Evolutionary conservation across 2,329 filamentous ascomycete genomes (phyloP), one percentile per base, ranked within the genome.

Genomic region (Alternaria atra): DNA sequence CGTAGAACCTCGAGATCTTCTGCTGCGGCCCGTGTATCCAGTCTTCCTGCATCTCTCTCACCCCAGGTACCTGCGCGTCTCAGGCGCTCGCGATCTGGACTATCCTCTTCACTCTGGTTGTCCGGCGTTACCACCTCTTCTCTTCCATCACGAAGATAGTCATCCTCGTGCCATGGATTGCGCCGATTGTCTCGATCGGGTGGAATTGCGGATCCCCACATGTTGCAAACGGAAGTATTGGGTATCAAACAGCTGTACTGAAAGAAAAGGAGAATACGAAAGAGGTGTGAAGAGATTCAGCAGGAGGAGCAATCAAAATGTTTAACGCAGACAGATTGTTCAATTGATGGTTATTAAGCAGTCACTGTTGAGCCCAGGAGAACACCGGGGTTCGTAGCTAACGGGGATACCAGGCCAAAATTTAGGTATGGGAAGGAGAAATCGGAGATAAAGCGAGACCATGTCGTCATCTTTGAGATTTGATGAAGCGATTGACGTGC

Each of bases 1-100:
- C 84, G 80, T 73, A 90, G 82, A 42, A 84, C 82, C 65, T 88
- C 84, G 58, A 84, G 87, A 20, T 90, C 87, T 60, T 86, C 82
- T 82, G 87, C 86, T 10, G 88, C 87, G 46, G 80, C 78, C 9
- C 79, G 77, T 39, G 84, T 82, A 68, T 83, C 84, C 9, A 84
- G 81, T 25, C 84, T 83, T 5, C 86, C 87, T 29, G 83, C 81
- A 71, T 88, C 86, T 46, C 81, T 78, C 73, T 90, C 88, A 13
- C 88, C 88, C 88, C 88, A 90, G 20, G 85, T 87, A 34, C 87
- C 68, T 43, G 70, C 69, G 75, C 76, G 72, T 78, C 59, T 51
- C 30, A 74, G 65, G 29, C 63, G 57, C 77, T 68, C 64, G 37
- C 64, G 58, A 78, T 69, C 52, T 9, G 75, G 68, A 46, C 66